These are phyloP conservation scores for Gilbertella persicaria DNA, from an alignment of 371 early-diverging fungal genomes.

Conservation along the genomic window DNA sequence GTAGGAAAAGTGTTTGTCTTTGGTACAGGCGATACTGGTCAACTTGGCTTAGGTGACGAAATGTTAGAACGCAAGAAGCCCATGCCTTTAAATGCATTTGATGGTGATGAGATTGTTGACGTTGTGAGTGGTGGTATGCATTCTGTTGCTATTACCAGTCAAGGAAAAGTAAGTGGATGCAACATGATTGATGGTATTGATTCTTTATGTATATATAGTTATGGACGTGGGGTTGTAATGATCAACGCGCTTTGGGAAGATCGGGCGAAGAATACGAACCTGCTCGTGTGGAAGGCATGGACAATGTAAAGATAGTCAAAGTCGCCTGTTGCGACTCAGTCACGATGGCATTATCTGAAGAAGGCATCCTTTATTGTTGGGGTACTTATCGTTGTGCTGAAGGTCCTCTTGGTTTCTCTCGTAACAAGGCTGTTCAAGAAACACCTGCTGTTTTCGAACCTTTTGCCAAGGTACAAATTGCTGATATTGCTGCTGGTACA, in stretches of 20 bases:
- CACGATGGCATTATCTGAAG: slow-evolving; percentile 84
- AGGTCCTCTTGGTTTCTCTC: slow-evolving; percentile 74
- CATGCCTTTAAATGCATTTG: slow-evolving; percentile 66
- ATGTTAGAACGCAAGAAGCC: slow-evolving; percentile 76
- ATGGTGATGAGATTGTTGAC: slow-evolving; percentile 64
- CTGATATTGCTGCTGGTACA: slow-evolving; percentile 84
- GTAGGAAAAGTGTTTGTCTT: slow-evolving; percentile 85
- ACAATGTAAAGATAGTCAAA: slow-evolving; percentile 69
- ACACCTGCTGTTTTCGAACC: slow-evolving; percentile 59
- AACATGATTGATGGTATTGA: background rate
- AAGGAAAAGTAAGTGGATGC: slow-evolving; percentile 70
- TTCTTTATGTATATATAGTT: slow-evolving; percentile 36
- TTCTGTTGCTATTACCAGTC: slow-evolving; percentile 75
- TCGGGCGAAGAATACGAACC: slow-evolving; percentile 79
- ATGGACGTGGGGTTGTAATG: slow-evolving; percentile 98
- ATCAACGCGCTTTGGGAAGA: slow-evolving; percentile 96
- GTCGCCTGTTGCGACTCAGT: slow-evolving; percentile 94
- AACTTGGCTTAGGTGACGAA: slow-evolving; percentile 92
- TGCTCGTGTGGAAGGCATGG: slow-evolving; percentile 65
- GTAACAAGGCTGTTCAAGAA: slow-evolving; percentile 65
- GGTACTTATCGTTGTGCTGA: slow-evolving; percentile 87
- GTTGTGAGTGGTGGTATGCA: slow-evolving; percentile 93
- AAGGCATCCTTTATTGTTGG: slow-evolving; percentile 92
- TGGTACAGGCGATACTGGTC: slow-evolving; percentile 96
- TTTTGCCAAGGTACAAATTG: slow-evolving; percentile 51